Conservation (phyloP, 2,329 filamentous ascomycete genomes). For the Sporothrix phasma region DNA sequence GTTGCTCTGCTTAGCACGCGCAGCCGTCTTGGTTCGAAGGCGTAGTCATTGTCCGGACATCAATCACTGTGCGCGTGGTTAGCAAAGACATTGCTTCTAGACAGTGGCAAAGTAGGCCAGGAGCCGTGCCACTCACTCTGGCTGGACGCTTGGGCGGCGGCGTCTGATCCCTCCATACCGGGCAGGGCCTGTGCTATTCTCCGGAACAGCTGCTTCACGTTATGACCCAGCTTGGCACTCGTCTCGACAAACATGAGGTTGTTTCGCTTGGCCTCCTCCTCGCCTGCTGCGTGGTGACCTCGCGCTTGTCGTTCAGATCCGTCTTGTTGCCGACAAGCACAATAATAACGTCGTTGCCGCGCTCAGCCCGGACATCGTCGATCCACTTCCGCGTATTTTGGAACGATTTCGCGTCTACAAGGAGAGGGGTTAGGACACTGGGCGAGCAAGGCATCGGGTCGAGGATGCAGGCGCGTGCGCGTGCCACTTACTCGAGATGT, state of each 20-base stretch:
- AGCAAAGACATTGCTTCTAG: neutral
- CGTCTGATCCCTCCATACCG: conserved; percentile 89
- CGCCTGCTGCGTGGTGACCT: conserved; percentile 91
- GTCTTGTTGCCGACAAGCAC: conserved; percentile 99
- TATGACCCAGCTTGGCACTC: conserved; percentile 93
- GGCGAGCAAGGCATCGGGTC: neutral
- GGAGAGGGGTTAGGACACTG: neutral
- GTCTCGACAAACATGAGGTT: conserved; percentile 99
- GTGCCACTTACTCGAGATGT: conserved; percentile 74
- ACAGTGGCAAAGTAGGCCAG: neutral
- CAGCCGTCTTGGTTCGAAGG: conserved; percentile 64
- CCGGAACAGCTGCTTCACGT: conserved; percentile 95
- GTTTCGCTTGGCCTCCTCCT: conserved; percentile 97
- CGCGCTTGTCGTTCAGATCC: conserved; percentile 93
- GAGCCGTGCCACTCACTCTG: conserved; percentile 50
- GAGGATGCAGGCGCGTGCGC: too few relatives aligned
- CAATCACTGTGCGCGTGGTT: conserved; percentile 57
- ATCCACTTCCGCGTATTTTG: conserved; percentile 99
- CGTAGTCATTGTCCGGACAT: conserved; percentile 74
- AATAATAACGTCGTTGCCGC: conserved; percentile 97
- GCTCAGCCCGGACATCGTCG: conserved; percentile 90
- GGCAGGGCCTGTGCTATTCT: conserved; percentile 96
- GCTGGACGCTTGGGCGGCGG: conserved; percentile 58
- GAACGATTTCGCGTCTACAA: conserved; percentile 82
- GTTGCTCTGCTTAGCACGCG: conserved; percentile 41